These are phyloP conservation scores for Naganishia albida DNA, from an alignment of 1,284 basidiomycete genomes.

Conservation along the genomic window DNA sequence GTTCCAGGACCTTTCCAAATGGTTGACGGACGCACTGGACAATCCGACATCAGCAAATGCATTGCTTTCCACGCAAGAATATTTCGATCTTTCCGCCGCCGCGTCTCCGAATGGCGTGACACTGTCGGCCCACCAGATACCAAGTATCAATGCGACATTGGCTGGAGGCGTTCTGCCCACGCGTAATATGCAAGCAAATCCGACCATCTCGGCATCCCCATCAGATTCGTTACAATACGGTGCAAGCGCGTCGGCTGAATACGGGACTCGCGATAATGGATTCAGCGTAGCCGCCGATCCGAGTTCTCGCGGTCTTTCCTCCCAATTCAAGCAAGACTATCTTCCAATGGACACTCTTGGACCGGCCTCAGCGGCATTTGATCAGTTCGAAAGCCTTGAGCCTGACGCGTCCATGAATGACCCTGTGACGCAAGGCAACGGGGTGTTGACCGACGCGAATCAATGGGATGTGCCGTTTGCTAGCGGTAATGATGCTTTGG, in stretches of 20 bases:
- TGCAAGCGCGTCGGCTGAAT: slow-evolving; percentile 5
- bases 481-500: slow-evolving; percentile 44
- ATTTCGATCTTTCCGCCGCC: slow-evolving; percentile 32
- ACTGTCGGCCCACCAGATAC: background rate
- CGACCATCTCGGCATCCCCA: background rate
- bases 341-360: slow-evolving; percentile 32
- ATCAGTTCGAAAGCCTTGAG: slow-evolving; percentile 34
- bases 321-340: slow-evolving; percentile 11
- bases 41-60: slow-evolving; percentile 35
- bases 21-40: slow-evolving; percentile 35
- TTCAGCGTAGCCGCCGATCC: background rate
- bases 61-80: slow-evolving; percentile 35
- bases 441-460: slow-evolving; percentile 38
- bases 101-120: slow-evolving; percentile 27
- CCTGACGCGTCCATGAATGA: slow-evolving; percentile 32
- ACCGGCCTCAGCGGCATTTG: slow-evolving; percentile 33
- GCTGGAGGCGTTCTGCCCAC: background rate
- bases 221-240: background rate
- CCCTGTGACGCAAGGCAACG: slow-evolving; percentile 39
- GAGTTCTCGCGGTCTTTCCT: background rate
- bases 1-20: slow-evolving; percentile 31
- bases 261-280: background rate
- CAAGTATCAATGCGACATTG: slow-evolving; percentile 6
- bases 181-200: slow-evolving; percentile 1
- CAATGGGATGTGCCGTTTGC: slow-evolving; percentile 39